Percentiles rank a stretch among this genome's conserved stretches.
These are phyloP conservation scores for Sphagnum fallax DNA, from an alignment of 228 moss, liverwort and hornwort species.

Conservation along the genomic window DNA sequence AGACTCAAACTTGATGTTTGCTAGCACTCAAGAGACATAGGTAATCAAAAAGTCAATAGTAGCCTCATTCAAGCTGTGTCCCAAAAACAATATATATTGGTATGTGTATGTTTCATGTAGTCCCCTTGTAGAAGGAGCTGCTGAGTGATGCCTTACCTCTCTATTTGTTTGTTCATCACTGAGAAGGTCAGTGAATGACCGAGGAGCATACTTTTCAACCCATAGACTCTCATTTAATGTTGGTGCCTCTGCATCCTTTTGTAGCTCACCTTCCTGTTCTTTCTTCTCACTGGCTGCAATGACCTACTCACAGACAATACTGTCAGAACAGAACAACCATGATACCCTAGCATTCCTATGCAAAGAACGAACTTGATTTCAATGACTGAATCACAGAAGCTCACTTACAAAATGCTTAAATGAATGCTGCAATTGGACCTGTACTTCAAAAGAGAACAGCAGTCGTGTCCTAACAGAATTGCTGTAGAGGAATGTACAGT, in stretches of 20 bases:
- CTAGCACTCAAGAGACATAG: too few species aligned
- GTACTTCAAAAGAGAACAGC: background rate
- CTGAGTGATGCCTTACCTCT: constrained; percentile 42
- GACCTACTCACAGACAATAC: constrained; percentile 32
- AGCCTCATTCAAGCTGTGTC: too few species aligned
- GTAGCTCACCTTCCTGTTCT: constrained; percentile 13
- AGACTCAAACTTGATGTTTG: too few species aligned
- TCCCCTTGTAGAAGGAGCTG: background rate
- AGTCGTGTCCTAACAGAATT: constrained; percentile 10
- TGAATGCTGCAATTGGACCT: too few species aligned
- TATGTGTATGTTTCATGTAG: too few species aligned
- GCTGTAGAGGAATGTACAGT: background rate
- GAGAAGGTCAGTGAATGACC: constrained; percentile 82
- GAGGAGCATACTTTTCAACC: constrained; percentile 95
- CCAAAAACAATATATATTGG: too few species aligned
- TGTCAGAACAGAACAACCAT: constrained; percentile 1
- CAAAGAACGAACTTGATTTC: too few species aligned
- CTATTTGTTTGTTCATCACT: constrained; percentile 97
- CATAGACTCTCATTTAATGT: constrained; percentile 68
- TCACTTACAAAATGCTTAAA: background rate
- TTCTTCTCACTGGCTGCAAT: constrained; percentile 48
- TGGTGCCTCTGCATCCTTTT: constrained; percentile 15
- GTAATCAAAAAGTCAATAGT: too few species aligned
- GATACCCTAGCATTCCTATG: background rate
- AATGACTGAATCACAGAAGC: too few species aligned